A percentile compares a stretch with the other conserved stretches of the same genome.
Conservation (phyloP, 2,329 filamentous ascomycete species). For the Talaromyces sp. region DNA sequence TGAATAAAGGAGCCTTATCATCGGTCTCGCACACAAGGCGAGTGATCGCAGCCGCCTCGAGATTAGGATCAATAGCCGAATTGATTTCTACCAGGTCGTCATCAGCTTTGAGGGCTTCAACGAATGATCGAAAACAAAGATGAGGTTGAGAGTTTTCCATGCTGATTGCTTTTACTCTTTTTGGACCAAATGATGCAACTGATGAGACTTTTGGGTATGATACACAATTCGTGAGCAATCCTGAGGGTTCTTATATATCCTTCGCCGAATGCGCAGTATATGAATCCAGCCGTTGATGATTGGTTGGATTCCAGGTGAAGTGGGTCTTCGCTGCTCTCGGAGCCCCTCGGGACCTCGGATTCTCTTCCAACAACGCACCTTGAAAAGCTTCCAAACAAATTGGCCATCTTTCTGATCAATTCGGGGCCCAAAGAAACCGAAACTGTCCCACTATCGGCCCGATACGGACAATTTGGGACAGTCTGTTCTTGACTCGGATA, state of each 20-base stretch:
- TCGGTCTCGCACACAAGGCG: conserved; percentile 42
- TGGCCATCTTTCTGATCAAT: neutral
- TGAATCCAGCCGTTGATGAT: neutral
- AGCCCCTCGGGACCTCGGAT: neutral
- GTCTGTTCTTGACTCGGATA: neutral
- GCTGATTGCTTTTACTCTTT: neutral
- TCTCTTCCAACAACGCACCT: neutral
- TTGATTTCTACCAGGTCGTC: conserved; percentile 40
- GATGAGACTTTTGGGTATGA: neutral
- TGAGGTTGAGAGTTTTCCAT: conserved; percentile 12
- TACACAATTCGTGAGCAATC: neutral
- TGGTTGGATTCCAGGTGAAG: neutral
- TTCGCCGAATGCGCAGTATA: neutral
- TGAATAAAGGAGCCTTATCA: conserved; percentile 48
- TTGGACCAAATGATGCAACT: neutral
- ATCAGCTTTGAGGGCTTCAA: conserved; percentile 36
- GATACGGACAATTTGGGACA: neutral
- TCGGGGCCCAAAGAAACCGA: neutral
- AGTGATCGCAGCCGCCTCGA: conserved; percentile 46
- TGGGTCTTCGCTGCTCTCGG: neutral
- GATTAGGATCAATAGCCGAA: conserved; percentile 38
- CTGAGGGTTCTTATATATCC: neutral
- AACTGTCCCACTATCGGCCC: neutral
- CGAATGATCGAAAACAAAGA: conserved; percentile 40
- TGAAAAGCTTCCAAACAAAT: neutral